These are phyloP conservation scores for Ulota crispa DNA, from an alignment of 225 moss, liverwort and hornwort genomes.

Conservation along the genomic window DNA sequence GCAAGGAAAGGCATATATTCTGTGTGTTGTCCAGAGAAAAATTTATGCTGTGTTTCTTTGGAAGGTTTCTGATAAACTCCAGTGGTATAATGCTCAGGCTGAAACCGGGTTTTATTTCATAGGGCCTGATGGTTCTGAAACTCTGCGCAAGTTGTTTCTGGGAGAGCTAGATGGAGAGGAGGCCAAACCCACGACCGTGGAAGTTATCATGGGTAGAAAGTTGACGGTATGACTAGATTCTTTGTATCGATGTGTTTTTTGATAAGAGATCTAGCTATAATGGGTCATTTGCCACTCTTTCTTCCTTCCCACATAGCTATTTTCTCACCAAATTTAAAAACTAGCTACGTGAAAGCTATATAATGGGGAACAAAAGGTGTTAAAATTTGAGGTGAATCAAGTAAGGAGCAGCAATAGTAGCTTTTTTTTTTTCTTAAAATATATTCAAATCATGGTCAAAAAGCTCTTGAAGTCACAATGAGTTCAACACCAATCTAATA, in stretches of 20 bases:
- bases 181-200: conserved; percentile 51
- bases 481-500: too few species aligned
- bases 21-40: not conserved
- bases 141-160: conserved; percentile 56
- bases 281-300: too few species aligned
- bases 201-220: conserved; percentile 83
- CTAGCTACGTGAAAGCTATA: too few species aligned
- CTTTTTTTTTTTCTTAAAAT: too few species aligned
- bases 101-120: conserved; percentile 70
- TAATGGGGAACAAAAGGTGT: too few species aligned
- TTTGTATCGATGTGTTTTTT: not conserved
- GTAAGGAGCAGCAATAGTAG: too few species aligned
- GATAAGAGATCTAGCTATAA: too few species aligned
- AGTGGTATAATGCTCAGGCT: conserved; percentile 34
- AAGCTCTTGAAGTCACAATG: too few species aligned
- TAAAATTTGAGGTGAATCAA: too few species aligned
- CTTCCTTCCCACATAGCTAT: too few species aligned
- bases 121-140: conserved; percentile 54
- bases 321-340: too few species aligned
- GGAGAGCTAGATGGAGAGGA: conserved; percentile 41
- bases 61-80: not conserved
- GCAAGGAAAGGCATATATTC: not conserved
- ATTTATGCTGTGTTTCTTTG: not conserved
- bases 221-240: conserved; percentile 47
- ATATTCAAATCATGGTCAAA: too few species aligned